These are phyloP conservation scores for Leishmania gerbilli DNA, from an alignment of 208 protist species.

Conservation along the genomic window DNA sequence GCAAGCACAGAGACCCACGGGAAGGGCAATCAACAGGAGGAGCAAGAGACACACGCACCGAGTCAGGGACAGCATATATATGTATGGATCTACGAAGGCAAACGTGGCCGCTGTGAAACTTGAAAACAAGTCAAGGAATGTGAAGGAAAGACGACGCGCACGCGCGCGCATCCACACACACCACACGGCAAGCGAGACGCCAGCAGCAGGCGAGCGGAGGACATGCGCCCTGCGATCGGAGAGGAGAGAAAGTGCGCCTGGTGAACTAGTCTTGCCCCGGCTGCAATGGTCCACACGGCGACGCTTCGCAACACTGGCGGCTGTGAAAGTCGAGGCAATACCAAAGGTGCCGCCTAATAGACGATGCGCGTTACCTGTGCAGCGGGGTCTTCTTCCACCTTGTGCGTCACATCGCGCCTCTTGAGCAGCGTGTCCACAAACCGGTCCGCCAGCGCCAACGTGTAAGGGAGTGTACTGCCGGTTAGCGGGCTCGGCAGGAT, in stretches of 20 bases:
- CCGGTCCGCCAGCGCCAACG: constrained; percentile 62
- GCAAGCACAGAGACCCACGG: neutral
- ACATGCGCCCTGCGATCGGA: neutral
- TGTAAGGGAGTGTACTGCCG: constrained; percentile 68
- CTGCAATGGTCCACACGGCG: neutral
- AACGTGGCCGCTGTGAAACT: neutral
- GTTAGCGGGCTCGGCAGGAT: constrained; percentile 56
- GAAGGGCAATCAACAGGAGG: neutral
- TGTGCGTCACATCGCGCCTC: constrained; percentile 39
- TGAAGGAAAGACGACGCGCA: neutral
- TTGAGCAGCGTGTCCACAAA: constrained; percentile 67
- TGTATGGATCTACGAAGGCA: no score
- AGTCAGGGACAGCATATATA: neutral
- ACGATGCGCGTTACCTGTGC: constrained; percentile 54
- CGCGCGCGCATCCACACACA: neutral
- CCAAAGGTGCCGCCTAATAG: constrained; percentile 37
- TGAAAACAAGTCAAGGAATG: neutral
- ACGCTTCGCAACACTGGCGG: neutral
- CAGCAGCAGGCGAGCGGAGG: neutral
- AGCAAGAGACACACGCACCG: neutral
- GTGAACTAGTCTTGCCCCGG: neutral
- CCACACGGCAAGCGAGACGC: neutral
- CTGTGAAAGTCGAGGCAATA: neutral
- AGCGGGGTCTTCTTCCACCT: constrained; percentile 39
- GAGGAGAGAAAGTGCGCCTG: neutral